Evolutionary conservation across 495 filamentous ascomycete genomes (phyloP).

Genomic region (Hypoxylon trugodes): DNA sequence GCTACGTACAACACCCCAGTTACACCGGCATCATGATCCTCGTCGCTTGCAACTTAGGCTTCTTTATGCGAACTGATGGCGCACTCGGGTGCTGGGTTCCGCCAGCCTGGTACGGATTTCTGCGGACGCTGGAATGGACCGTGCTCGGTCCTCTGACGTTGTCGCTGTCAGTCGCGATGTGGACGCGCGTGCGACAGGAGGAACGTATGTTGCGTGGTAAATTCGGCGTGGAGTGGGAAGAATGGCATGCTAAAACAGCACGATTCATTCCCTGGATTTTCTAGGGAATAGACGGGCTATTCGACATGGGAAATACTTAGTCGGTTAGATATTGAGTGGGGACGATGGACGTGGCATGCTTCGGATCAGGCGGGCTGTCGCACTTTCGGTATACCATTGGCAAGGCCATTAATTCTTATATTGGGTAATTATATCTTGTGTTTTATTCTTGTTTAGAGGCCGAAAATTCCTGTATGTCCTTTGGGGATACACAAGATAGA

Average conservation of each 20-base stretch:
- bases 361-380: too few relatives aligned
- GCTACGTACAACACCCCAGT: constrained; percentile 58
- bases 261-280: constrained; percentile 45
- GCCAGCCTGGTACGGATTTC: constrained; percentile 37
- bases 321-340: too few relatives aligned
- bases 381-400: too few relatives aligned
- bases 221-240: constrained; percentile 57
- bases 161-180: constrained; percentile 6
- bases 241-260: constrained; percentile 49
- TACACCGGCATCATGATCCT: constrained; percentile 49
- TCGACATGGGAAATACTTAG: too few relatives aligned
- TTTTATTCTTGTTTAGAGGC: too few relatives aligned
- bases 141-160: constrained; percentile 14
- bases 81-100: constrained; percentile 49
- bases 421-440: too few relatives aligned
- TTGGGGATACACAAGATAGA: too few relatives aligned
- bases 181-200: constrained; percentile 48
- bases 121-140: constrained; percentile 17
- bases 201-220: constrained; percentile 51
- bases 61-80: constrained; percentile 33
- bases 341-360: too few relatives aligned
- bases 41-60: constrained; percentile 27
- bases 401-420: too few relatives aligned
- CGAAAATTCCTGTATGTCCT: too few relatives aligned
- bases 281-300: too few relatives aligned